These are phyloP conservation scores for Pichia nakasei DNA, from an alignment of 805 yeast genomes.

Conservation along the genomic window DNA sequence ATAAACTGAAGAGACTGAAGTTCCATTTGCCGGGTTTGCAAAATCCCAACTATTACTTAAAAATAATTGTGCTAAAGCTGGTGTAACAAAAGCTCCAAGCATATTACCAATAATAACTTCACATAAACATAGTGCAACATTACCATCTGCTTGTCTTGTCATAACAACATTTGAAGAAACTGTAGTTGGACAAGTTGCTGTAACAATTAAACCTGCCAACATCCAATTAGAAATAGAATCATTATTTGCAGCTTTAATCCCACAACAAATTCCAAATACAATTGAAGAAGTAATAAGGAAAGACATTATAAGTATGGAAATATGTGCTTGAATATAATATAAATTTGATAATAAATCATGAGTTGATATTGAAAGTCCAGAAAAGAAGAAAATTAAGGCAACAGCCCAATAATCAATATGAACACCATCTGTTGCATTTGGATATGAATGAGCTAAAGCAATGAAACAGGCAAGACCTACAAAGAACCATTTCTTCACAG, in stretches of 20 bases:
- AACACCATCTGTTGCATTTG: slow-evolving; percentile 73
- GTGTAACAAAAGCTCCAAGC: slow-evolving; percentile 80
- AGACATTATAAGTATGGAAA: slow-evolving; percentile 55
- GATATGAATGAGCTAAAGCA: slow-evolving; percentile 67
- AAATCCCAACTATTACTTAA: slow-evolving; percentile 51
- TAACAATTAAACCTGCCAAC: slow-evolving; percentile 70
- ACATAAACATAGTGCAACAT: slow-evolving; percentile 62
- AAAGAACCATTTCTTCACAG: slow-evolving; percentile 60
- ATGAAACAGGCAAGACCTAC: slow-evolving; percentile 61
- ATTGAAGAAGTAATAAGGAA: slow-evolving; percentile 45
- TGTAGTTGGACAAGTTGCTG: slow-evolving; percentile 86
- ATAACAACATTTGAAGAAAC: slow-evolving; percentile 88
- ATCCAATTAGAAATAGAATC: slow-evolving; percentile 64
- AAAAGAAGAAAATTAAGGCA: slow-evolving; percentile 72
- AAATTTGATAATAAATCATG: slow-evolving; percentile 51
- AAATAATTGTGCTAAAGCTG: slow-evolving; percentile 74
- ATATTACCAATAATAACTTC: slow-evolving; percentile 83
- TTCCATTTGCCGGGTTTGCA: slow-evolving; percentile 68
- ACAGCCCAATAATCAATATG: slow-evolving; percentile 87
- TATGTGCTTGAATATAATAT: slow-evolving; percentile 75
- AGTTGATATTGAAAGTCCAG: slow-evolving; percentile 73
- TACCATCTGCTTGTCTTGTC: slow-evolving; percentile 83
- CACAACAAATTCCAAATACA: slow-evolving; percentile 65
- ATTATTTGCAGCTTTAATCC: slow-evolving; percentile 51
- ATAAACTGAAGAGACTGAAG: slow-evolving; percentile 50